These are phyloP conservation scores for Dillenia suffruticosa DNA, from an alignment of 164 flowering plant genomes.

Conservation along the genomic window DNA sequence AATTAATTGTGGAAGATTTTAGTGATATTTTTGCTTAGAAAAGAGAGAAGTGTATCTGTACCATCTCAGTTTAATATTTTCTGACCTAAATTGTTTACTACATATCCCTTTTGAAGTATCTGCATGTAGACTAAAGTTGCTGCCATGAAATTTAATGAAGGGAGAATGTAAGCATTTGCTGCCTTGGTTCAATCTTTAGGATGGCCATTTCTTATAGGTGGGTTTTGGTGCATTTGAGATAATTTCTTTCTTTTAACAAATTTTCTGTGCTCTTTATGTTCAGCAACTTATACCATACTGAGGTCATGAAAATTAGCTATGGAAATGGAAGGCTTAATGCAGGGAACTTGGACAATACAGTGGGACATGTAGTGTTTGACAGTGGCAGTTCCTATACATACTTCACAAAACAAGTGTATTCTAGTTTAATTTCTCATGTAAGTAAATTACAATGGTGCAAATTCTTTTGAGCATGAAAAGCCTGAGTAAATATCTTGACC, in stretches of 20 bases:
- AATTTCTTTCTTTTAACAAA: background rate
- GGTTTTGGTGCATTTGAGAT: background rate
- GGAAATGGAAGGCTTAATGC: constrained; percentile 38
- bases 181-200: no score
- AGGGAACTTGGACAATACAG: constrained; percentile 17
- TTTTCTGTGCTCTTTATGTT: constrained; percentile 3
- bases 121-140: no score
- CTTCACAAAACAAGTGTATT: constrained; percentile 60
- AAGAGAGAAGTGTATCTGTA: no score
- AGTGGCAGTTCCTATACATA: constrained; percentile 82
- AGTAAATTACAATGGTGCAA: constrained; percentile 16
- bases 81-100: no score
- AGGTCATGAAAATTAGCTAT: constrained; percentile 36
- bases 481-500: background rate
- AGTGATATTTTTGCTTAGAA: no score
- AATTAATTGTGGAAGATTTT: no score
- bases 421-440: constrained; percentile 46
- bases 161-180: no score
- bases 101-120: no score
- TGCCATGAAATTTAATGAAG: no score
- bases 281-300: constrained; percentile 49
- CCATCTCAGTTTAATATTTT: no score
- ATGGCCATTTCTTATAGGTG: background rate
- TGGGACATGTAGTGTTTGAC: constrained; percentile 46
- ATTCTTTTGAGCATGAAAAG: background rate